Evolutionary conservation across 805 yeast species (phyloP), one percentile per base, ranked within the genome.

Genomic region (Starmerella vitae): DNA sequence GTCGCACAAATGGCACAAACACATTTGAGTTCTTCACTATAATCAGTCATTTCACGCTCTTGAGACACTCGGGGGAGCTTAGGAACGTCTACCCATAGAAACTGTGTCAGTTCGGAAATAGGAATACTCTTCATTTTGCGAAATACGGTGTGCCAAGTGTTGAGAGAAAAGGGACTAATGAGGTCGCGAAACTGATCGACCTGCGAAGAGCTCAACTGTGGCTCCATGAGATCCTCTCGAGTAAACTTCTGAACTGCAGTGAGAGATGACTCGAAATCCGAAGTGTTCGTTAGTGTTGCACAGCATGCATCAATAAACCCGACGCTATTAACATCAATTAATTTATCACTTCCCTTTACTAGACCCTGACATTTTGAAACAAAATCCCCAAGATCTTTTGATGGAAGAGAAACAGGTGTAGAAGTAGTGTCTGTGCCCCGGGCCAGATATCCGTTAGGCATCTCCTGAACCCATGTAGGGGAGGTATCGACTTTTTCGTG

Each of bases 301-400:
- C 83, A 55, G 14, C 80, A 66, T 2, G 77, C 74, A 61, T 91
- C 97, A 45, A 82, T 59, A 49, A 88, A 85, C 53, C 88, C 86
- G 1, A 41, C 93, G 85, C 1, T 93, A 72, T 15, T 70, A 0
- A 78, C 72, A 14, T 69, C 54, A 34, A 88, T 55, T n/a, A n/a
- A n/a, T 0, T 62, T 65, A 12, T 86, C 56, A 4, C 57, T 54
- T 6, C 62, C 59, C 0, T 95, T 91, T 33, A 71, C 61, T 0
- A 71, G 33, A 2, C 18, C 70, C 2, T 60, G 62, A 50, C 86
- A 76, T 15, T 59, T 58, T 5, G 62, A 57, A 14, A 86, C 53
- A 51, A 74, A 91, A 3, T 53, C 51, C 25, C 75, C 81, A 5
- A 79, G 42, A 32, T 61, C 58, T n/a, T 56, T 47, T 5, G 42